Evolutionary conservation across 352 stramenopile genomes (phyloP).

Genomic region (Phytophthora foliorum): DNA sequence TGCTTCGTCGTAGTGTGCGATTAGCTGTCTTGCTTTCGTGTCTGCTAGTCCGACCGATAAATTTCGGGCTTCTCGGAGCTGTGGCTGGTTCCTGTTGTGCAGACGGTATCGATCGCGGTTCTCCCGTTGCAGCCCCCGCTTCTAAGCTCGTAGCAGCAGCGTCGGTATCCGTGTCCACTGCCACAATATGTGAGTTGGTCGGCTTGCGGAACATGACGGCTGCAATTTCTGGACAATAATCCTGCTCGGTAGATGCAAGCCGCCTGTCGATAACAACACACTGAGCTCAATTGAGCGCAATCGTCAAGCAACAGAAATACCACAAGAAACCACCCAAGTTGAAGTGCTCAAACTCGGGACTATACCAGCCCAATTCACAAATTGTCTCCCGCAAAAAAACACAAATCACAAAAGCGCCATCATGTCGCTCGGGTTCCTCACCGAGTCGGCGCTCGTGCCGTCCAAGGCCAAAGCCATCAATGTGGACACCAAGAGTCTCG

Average conservation of each 20-base stretch:
- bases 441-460: conserved; percentile 91
- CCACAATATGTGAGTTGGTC: conserved; percentile 20
- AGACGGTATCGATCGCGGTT: not conserved
- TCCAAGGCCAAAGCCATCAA: conserved; percentile 92
- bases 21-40: conserved; percentile 10
- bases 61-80: conserved; percentile 3
- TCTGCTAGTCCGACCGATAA: conserved; percentile 9
- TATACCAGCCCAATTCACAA: not conserved
- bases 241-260: not conserved
- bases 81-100: not conserved
- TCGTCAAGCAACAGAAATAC: conserved; percentile 3
- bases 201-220: conserved; percentile 28
- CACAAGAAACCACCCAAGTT: conserved; percentile 8
- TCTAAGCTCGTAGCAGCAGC: conserved; percentile 14
- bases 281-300: not conserved
- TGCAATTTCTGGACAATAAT: not conserved
- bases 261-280: not conserved
- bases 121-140: conserved; percentile 2
- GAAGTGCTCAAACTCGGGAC: conserved; percentile 2
- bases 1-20: conserved; percentile 13
- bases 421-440: conserved; percentile 94
- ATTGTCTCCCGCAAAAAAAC: not conserved
- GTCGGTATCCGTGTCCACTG: conserved; percentile 17
- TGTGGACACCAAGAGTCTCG: conserved; percentile 84
- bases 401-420: not conserved